phyloP scores from a whole-genome alignment of 179 eudicot genomes.

The Corrigiola litoralis region DNA sequence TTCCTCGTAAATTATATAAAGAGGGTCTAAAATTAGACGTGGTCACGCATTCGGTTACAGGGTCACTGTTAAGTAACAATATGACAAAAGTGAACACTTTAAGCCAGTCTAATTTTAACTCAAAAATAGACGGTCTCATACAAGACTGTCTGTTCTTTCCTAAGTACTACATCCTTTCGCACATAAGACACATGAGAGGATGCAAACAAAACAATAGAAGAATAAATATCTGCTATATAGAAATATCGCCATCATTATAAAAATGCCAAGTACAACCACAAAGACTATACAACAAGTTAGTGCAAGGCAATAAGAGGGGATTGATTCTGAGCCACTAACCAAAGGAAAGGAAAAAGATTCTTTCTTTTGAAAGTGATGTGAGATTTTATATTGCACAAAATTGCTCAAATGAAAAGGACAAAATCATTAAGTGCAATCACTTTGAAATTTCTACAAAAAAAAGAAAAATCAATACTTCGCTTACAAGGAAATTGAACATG shows the following conservation, averaged over 20 bases:
- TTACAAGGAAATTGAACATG: constrained; percentile 19
- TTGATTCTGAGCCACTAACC: constrained; percentile 23
- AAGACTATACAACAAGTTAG: constrained; percentile 13
- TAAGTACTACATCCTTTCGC: not conserved
- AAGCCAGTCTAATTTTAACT: not conserved
- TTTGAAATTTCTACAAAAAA: constrained; percentile 1
- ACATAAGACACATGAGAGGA: not conserved
- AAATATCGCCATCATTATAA: constrained; percentile 1
- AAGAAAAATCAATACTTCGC: constrained; percentile 6
- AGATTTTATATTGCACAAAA: not conserved
- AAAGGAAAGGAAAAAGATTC: constrained; percentile 12
- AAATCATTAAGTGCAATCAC: not conserved
- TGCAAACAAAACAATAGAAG: not conserved
- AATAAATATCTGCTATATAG: not conserved
- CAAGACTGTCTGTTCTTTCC: not conserved
- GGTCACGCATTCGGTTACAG: no score
- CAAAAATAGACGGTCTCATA: not conserved
- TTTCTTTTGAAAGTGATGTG: constrained; percentile 19
- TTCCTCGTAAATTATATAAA: no score
- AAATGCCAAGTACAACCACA: not conserved
- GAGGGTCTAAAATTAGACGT: no score
- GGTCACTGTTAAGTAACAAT: not conserved
- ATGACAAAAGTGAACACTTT: not conserved
- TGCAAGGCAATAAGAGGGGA: constrained; percentile 16
- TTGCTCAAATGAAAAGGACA: not conserved